Evolutionary conservation across 306 rosid genomes (phyloP).

Genomic region (Potentilla sterilis): DNA sequence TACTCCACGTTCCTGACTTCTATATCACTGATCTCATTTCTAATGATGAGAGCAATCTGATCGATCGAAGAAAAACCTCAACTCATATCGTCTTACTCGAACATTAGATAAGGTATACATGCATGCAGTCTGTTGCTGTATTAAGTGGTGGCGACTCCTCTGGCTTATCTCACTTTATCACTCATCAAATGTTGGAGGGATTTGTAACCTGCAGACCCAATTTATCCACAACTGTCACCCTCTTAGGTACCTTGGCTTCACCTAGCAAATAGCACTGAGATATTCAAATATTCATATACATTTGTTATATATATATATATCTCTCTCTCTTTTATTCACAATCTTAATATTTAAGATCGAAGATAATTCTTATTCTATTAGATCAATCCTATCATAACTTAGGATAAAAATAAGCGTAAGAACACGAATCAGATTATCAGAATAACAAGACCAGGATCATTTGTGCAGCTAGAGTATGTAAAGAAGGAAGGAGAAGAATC

Average conservation of each 20-base stretch:
- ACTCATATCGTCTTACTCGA: background rate
- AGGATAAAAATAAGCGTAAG: no score
- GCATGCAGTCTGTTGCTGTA: background rate
- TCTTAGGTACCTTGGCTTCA: background rate
- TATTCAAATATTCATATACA: no score
- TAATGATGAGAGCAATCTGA: background rate
- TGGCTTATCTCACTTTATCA: background rate
- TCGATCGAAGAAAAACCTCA: background rate
- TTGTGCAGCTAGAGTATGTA: no score
- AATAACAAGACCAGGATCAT: no score
- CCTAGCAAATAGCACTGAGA: no score
- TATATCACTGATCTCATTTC: slow-evolving; percentile 18
- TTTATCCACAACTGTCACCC: background rate
- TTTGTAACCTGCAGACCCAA: background rate
- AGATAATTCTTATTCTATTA: no score
- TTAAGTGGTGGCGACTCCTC: background rate
- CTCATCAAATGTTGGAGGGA: background rate
- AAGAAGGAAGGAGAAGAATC: no score
- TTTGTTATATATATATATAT: no score
- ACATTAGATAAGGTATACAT: background rate
- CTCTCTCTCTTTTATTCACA: no score
- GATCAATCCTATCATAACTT: no score
- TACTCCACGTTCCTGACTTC: slow-evolving; percentile 34
- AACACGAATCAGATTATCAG: no score
- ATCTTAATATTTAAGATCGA: no score